A percentile compares a stretch with the other conserved stretches of the same genome.
phyloP scores from a whole-genome alignment of 257 asterid species.

The Vinca minor region DNA sequence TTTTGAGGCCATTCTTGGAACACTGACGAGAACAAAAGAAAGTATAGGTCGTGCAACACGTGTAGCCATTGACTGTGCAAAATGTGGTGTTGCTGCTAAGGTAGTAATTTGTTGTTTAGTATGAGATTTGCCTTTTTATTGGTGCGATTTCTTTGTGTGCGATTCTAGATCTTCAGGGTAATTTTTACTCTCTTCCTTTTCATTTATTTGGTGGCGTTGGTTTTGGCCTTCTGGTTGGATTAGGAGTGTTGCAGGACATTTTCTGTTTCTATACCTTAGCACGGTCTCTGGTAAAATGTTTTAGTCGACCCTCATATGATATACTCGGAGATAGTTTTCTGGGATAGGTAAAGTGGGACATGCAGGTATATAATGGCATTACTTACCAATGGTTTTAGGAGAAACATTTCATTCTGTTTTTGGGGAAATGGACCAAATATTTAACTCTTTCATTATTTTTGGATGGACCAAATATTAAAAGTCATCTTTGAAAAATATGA shows the following conservation, averaged over 20 bases:
- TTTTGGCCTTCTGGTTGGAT: neutral
- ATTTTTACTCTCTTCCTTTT: neutral
- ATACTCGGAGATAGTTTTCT: too few relatives aligned
- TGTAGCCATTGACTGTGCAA: slow-evolving; percentile 80
- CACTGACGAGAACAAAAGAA: slow-evolving; percentile 79
- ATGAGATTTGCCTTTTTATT: neutral
- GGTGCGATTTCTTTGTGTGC: too few relatives aligned
- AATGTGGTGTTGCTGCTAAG: slow-evolving; percentile 74
- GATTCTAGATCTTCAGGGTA: neutral
- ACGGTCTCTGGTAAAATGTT: too few relatives aligned
- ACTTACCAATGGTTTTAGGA: neutral
- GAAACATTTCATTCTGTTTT: neutral
- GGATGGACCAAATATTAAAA: neutral
- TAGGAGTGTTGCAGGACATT: too few relatives aligned
- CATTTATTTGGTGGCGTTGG: neutral
- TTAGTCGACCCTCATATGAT: too few relatives aligned
- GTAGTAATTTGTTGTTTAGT: slow-evolving; percentile 24
- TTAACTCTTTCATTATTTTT: too few relatives aligned
- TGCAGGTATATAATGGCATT: neutral
- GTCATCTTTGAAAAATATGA: neutral
- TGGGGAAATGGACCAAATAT: neutral
- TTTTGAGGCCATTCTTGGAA: slow-evolving; percentile 59
- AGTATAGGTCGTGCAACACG: slow-evolving; percentile 79
- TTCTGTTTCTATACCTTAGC: too few relatives aligned
- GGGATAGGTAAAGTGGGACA: too few relatives aligned